phyloP scores from a whole-genome alignment of 2,329 filamentous ascomycete genomes.

The Ophiocordyceps sinensis region DNA sequence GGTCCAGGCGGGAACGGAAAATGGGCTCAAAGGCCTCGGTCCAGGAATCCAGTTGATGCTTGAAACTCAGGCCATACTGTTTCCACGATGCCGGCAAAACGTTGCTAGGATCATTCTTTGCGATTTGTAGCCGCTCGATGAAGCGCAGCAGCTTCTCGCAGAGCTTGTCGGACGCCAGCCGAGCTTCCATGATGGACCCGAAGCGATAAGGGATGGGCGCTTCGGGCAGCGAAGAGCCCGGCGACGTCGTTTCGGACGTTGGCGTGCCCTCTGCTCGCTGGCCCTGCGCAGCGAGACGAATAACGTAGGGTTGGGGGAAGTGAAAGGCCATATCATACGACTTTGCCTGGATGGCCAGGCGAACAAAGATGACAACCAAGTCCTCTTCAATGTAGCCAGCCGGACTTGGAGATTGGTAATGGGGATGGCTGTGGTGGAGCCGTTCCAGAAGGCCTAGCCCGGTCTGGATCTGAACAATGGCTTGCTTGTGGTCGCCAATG shows the following conservation, averaged over 20 bases:
- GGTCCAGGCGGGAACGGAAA: slow-evolving; percentile 31
- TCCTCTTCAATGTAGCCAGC: slow-evolving; percentile 42
- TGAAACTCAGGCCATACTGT: slow-evolving; percentile 32
- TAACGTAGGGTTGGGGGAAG: slow-evolving; percentile 47
- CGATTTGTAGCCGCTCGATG: slow-evolving; percentile 36
- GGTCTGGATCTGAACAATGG: slow-evolving; percentile 45
- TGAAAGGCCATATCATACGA: slow-evolving; percentile 57
- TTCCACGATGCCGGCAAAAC: slow-evolving; percentile 33
- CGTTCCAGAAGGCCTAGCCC: slow-evolving; percentile 41
- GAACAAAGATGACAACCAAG: slow-evolving; percentile 47
- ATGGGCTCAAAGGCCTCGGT: slow-evolving; percentile 40
- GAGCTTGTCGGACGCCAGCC: slow-evolving; percentile 40
- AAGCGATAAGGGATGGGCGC: slow-evolving; percentile 23
- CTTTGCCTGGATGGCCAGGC: slow-evolving; percentile 50
- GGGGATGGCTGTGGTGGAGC: slow-evolving; percentile 16
- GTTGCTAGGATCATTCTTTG: slow-evolving; percentile 35
- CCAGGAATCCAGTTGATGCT: slow-evolving; percentile 38
- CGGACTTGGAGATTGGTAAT: slow-evolving; percentile 2
- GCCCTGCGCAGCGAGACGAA: slow-evolving; percentile 25
- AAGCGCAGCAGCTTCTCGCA: slow-evolving; percentile 43
- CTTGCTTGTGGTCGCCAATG: slow-evolving; percentile 46
- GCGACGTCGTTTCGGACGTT: slow-evolving; percentile 2
- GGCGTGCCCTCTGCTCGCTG: slow-evolving; percentile 17
- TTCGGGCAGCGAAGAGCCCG: slow-evolving; percentile 7
- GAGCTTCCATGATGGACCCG: slow-evolving; percentile 35